A percentile compares a stretch with the other conserved stretches of the same genome.
Evolutionary conservation across 805 yeast species (phyloP).

Genomic region (Metschnikowia lochheadii): DNA sequence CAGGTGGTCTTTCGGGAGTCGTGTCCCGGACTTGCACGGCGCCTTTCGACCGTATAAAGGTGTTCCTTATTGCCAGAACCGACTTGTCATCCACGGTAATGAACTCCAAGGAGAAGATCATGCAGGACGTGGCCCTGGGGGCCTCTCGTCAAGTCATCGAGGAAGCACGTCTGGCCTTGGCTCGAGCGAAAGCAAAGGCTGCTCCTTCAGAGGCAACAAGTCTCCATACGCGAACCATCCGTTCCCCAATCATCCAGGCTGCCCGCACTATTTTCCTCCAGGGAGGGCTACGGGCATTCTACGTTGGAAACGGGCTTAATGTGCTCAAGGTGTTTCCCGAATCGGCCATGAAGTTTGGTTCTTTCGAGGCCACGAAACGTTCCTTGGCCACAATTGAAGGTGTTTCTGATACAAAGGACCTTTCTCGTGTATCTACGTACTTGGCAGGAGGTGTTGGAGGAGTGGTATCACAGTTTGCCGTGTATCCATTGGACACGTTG

Average conservation of each 20-base stretch:
- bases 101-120: slow-evolving; percentile 48
- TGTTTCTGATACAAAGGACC: slow-evolving; percentile 58
- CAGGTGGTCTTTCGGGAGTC: slow-evolving; percentile 95
- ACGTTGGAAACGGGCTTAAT: slow-evolving; percentile 93
- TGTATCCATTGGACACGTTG: slow-evolving; percentile 92
- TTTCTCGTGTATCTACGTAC: slow-evolving; percentile 77
- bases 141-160: slow-evolving; percentile 33
- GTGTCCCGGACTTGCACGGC: slow-evolving; percentile 95
- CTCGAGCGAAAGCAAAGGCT: slow-evolving; percentile 27
- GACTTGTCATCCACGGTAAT: slow-evolving; percentile 69
- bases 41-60: slow-evolving; percentile 93
- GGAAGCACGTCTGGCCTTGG: slow-evolving; percentile 29
- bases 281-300: slow-evolving; percentile 85
- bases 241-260: slow-evolving; percentile 78
- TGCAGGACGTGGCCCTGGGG: slow-evolving; percentile 32
- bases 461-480: slow-evolving; percentile 85
- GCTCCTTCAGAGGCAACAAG: slow-evolving; percentile 29
- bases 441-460: slow-evolving; percentile 97
- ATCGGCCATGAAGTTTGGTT: slow-evolving; percentile 94
- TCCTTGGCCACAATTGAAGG: slow-evolving; percentile 74
- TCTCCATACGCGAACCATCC: slow-evolving; percentile 41
- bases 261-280: slow-evolving; percentile 75
- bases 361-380: slow-evolving; percentile 84
- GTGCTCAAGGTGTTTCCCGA: slow-evolving; percentile 95
- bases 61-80: slow-evolving; percentile 87